These are phyloP conservation scores for Suillus subalutaceus DNA, from an alignment of 768 basidiomycete genomes.

Conservation along the genomic window DNA sequence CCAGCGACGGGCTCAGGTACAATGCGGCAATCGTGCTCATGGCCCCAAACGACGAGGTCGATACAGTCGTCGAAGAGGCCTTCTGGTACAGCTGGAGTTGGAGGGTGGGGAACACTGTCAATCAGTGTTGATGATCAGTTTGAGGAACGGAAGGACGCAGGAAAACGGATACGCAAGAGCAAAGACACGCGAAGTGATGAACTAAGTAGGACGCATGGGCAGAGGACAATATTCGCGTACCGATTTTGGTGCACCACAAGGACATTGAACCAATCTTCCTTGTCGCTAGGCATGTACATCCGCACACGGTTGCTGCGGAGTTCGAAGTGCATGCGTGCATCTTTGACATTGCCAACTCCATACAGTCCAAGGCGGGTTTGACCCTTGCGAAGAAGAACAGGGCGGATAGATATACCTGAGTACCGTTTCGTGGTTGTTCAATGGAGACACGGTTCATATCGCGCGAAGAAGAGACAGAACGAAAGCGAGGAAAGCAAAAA, in stretches of 20 bases:
- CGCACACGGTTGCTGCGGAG: conserved; percentile 89
- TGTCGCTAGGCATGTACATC: conserved; percentile 95
- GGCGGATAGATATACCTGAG: conserved; percentile 83
- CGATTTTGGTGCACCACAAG: conserved; percentile 95
- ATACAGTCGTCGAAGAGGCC: conserved; percentile 96
- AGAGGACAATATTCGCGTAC: conserved; percentile 40
- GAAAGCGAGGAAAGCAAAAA: not conserved
- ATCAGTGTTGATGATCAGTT: not conserved
- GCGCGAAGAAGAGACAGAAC: not conserved
- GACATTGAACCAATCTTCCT: conserved; percentile 94
- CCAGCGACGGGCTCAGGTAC: conserved; percentile 89
- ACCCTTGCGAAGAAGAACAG: conserved; percentile 91
- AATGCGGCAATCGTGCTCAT: conserved; percentile 97
- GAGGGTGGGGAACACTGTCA: conserved; percentile 87
- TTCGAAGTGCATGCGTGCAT: conserved; percentile 96
- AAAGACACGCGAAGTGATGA: no score
- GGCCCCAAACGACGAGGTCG: conserved; percentile 96
- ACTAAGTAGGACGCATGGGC: not conserved
- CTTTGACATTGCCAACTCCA: conserved; percentile 96
- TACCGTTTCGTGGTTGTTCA: conserved; percentile 43
- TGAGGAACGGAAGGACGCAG: not conserved
- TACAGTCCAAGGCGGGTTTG: conserved; percentile 87
- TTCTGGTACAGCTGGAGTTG: conserved; percentile 93
- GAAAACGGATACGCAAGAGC: not conserved
- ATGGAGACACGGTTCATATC: not conserved